phyloP scores from a whole-genome alignment of 2,329 filamentous ascomycete genomes.

The Aspergillus jensenii region DNA sequence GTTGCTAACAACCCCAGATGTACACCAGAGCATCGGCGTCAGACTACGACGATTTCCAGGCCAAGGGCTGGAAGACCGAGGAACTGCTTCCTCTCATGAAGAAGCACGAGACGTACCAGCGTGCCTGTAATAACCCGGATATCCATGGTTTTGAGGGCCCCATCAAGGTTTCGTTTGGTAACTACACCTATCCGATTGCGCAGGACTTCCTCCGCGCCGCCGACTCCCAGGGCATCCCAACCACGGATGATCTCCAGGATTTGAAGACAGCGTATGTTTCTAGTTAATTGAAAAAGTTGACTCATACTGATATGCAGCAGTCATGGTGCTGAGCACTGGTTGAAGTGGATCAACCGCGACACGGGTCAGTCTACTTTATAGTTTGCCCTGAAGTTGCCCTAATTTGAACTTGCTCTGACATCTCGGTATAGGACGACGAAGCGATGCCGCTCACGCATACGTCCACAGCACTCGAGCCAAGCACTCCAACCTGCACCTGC shows the following conservation, averaged over 20 bases:
- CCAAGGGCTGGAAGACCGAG: conserved; percentile 76
- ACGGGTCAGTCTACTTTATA: conserved; percentile 40
- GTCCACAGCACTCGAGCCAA: conserved; percentile 72
- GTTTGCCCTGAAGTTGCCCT: background rate
- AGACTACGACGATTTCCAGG: conserved; percentile 76
- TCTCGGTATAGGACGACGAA: conserved; percentile 64
- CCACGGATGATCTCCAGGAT: conserved; percentile 75
- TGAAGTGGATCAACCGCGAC: conserved; percentile 77
- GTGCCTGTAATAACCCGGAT: conserved; percentile 59
- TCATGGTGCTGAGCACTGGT: conserved; percentile 76
- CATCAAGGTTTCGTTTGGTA: conserved; percentile 79
- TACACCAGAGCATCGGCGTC: conserved; percentile 71
- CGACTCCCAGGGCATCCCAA: conserved; percentile 72
- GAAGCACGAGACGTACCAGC: conserved; percentile 78
- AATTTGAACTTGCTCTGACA: background rate
- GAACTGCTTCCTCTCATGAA: conserved; percentile 74
- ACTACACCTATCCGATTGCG: conserved; percentile 79
- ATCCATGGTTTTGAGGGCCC: conserved; percentile 76
- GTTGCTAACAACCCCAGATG: conserved; percentile 51
- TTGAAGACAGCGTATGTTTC: conserved; percentile 46
- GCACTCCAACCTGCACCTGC: conserved; percentile 69
- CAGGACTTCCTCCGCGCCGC: conserved; percentile 74
- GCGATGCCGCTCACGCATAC: conserved; percentile 75
- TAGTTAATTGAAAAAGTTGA: no score
- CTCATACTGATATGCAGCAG: conserved; percentile 15